Percentiles rank a stretch among this genome's conserved stretches.
phyloP scores from a whole-genome alignment of 2,329 filamentous ascomycete species.

The Grosmannia serpens region DNA sequence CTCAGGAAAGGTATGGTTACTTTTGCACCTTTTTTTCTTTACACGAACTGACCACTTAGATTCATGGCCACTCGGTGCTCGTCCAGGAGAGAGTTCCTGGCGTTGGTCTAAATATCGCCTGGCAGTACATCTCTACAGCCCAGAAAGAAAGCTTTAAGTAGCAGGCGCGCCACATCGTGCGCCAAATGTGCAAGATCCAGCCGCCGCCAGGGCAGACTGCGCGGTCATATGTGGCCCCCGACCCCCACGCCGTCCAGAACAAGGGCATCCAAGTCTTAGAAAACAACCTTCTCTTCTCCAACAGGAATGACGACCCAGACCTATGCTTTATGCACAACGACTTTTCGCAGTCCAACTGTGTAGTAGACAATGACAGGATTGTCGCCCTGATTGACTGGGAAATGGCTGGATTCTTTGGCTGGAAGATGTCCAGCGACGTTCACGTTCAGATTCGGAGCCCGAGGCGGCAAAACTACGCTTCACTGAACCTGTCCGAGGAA shows the following conservation, averaged over 20 bases:
- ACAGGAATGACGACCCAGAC: constrained; percentile 12
- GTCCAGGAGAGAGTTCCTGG: constrained; percentile 27
- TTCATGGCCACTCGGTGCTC: constrained; percentile 23
- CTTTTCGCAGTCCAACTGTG: constrained; percentile 24
- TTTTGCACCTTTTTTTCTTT: not conserved
- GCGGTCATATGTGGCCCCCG: not conserved
- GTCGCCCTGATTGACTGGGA: constrained; percentile 29
- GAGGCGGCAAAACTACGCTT: constrained; percentile 14
- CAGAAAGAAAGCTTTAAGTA: constrained; percentile 23
- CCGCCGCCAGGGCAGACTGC: constrained; percentile 3
- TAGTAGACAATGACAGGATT: constrained; percentile 26
- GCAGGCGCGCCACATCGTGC: constrained; percentile 22
- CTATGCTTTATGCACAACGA: constrained; percentile 28
- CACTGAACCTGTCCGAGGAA: not conserved
- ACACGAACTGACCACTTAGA: constrained; percentile 13
- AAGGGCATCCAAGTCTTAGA: constrained; percentile 17
- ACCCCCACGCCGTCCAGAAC: not conserved
- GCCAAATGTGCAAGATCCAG: constrained; percentile 17
- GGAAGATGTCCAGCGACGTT: constrained; percentile 18
- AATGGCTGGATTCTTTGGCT: constrained; percentile 26
- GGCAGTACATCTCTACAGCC: constrained; percentile 21
- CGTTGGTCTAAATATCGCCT: constrained; percentile 23
- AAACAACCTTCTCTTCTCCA: constrained; percentile 20
- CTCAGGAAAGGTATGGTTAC: constrained; percentile 21
- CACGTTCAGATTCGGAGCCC: constrained; percentile 14